Conservation (phyloP, 345 rosid species). For the Lumnitzera littorea region DNA sequence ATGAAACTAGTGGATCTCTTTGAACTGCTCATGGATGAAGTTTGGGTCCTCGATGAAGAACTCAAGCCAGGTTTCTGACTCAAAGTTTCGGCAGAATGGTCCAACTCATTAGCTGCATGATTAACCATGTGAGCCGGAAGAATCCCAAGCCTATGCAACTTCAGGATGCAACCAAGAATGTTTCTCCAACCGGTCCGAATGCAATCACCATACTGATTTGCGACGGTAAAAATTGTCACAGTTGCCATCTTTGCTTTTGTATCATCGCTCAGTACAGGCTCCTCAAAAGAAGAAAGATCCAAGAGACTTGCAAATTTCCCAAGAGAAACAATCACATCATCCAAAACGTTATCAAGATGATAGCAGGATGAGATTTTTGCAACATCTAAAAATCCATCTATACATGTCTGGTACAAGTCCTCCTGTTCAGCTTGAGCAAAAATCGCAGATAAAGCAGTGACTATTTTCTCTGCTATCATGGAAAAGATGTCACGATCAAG, state of each 20-base stretch:
- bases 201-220: constrained; percentile 91
- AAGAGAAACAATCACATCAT: constrained; percentile 91
- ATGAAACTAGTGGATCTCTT: constrained; percentile 94
- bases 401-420: constrained; percentile 90
- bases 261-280: constrained; percentile 96
- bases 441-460: constrained; percentile 95
- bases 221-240: constrained; percentile 87
- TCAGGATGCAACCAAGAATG: constrained; percentile 85
- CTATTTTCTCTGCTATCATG: constrained; percentile 94
- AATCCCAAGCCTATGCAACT: constrained; percentile 95
- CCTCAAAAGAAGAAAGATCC: constrained; percentile 78
- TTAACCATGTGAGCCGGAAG: constrained; percentile 96
- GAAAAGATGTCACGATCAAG: constrained; percentile 99
- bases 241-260: constrained; percentile 95
- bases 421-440: constrained; percentile 98
- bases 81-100: constrained; percentile 65
- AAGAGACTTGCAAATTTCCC: constrained; percentile 91
- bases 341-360: constrained; percentile 96
- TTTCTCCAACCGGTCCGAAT: constrained; percentile 97
- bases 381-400: constrained; percentile 93
- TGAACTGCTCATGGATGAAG: constrained; percentile 79
- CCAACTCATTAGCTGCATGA: constrained; percentile 96
- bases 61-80: constrained; percentile 74
- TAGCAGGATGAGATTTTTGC: constrained; percentile 96
- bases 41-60: constrained; percentile 67